Conservation (phyloP, 495 filamentous ascomycete genomes). For the Bacidia rubella region DNA sequence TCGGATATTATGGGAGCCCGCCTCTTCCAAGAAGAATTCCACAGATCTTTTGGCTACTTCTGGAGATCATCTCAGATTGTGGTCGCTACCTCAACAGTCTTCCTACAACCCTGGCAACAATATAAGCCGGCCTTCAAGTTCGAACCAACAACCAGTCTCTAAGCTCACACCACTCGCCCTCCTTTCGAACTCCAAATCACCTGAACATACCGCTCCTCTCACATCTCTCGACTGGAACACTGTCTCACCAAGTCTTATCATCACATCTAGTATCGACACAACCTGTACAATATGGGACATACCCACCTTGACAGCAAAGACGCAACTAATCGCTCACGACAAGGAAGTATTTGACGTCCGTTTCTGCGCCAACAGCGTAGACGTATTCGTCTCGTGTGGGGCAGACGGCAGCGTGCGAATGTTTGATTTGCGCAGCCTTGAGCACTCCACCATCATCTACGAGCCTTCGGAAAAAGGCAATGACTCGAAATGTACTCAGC, state of each 20-base stretch:
- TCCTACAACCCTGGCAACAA: conserved; percentile 51
- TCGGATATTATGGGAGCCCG: conserved; percentile 90
- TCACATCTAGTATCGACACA: conserved; percentile 96
- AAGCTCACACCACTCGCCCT: conserved; percentile 91
- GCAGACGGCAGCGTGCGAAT: conserved; percentile 97
- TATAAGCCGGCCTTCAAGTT: conserved; percentile 54
- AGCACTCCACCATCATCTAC: conserved; percentile 98
- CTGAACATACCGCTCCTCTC: conserved; percentile 91
- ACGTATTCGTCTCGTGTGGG: conserved; percentile 95
- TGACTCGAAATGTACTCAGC: conserved; percentile 51
- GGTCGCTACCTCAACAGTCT: conserved; percentile 62
- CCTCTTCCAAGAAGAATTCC: conserved; percentile 89
- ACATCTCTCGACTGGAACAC: conserved; percentile 98
- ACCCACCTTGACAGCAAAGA: conserved; percentile 92
- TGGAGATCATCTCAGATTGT: conserved; percentile 88
- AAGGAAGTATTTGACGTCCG: conserved; percentile 98
- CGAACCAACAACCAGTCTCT: conserved; percentile 51
- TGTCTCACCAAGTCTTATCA: conserved; percentile 88
- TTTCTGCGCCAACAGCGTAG: conserved; percentile 90
- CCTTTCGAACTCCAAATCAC: conserved; percentile 93
- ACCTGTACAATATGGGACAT: conserved; percentile 99
- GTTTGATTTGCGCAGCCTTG: conserved; percentile 93
- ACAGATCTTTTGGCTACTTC: conserved; percentile 95
- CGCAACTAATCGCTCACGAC: conserved; percentile 95
- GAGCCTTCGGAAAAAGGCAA: conserved; percentile 74